Base-by-base conservation (phyloP, 1,284 basidiomycete genomes). In the Cutaneotrichosporon spelunceum region DNA sequence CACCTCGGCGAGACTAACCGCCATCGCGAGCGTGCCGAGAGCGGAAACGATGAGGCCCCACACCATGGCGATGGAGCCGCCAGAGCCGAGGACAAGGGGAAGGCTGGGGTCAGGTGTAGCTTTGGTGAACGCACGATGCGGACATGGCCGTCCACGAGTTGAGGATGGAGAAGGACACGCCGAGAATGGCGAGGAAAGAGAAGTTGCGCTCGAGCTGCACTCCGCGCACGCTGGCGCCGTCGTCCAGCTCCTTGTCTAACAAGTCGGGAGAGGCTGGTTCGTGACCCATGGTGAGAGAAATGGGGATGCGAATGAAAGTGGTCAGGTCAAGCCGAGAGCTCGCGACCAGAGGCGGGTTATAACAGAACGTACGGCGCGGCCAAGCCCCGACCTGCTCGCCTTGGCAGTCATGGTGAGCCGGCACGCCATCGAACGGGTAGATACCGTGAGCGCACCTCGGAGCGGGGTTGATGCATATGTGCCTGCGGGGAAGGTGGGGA, bases 11-110 rank as follows among this genome's bases (percentile, higher is more conserved):
- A 78, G 65, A 9, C 66, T 68, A 0, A 67, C 49, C 2, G 66
- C 71, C 53, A 70, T 71, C 7, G 65, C 30, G 47, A 73, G 61
- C 1, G 70, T 69, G 19, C 74, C 77, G 16, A 69, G 8, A 0
- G 68, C 67, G 2, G 70, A 68, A 13, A 70, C 66, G 21, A 77
- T 36, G 29, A 78, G 66, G 16, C 77, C 77, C 74, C 74, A 79
- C 21, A 77, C 66, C 47, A 77, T 70, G 0, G 74, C 71, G 5
- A 70, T 67, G 14, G 72, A 68, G 1, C 76, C 77, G 4, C 76
- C 77, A 0, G 73, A 73, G 10, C 72, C 54, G 19, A 79, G 69
- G 19, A 70, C 63, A 33, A 71, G 39, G 19, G 39, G 39, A 42
- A 42, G 39, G 39, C 39, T 42, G 39, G 16, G 19, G 39, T 42